Conservation (phyloP, 2,329 filamentous ascomycete genomes). For the Truncatella angustata region DNA sequence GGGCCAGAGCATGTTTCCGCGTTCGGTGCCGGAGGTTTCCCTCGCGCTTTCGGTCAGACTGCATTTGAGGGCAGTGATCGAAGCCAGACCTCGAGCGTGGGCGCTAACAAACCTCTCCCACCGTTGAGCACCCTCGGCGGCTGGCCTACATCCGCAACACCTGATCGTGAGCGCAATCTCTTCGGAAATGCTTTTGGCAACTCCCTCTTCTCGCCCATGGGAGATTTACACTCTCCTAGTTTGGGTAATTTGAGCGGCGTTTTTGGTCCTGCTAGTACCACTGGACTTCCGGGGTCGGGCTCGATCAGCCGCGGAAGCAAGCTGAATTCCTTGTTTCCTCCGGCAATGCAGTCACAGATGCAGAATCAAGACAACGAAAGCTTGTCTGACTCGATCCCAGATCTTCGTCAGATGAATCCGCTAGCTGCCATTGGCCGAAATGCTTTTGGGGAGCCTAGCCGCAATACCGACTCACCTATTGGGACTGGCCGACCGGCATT, state of each 20-base stretch:
- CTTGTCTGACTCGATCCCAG: constrained; percentile 55
- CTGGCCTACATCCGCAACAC: constrained; percentile 65
- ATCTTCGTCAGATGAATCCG: constrained; percentile 59
- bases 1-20: constrained; percentile 48
- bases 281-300: constrained; percentile 55
- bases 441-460: constrained; percentile 50
- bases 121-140: constrained; percentile 60
- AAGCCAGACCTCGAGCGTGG: constrained; percentile 88
- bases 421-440: constrained; percentile 67
- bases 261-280: constrained; percentile 62
- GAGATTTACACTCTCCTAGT: constrained; percentile 74
- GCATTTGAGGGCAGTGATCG: constrained; percentile 74
- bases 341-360: constrained; percentile 90
- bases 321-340: constrained; percentile 82
- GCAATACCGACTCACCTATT: constrained; percentile 61
- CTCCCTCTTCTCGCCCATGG: constrained; percentile 74
- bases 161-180: constrained; percentile 58
- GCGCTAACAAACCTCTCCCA: constrained; percentile 72
- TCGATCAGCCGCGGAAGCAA: constrained; percentile 77
- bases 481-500: constrained; percentile 53
- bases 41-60: constrained; percentile 45
- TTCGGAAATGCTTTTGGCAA: constrained; percentile 68
- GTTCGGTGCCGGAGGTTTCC: constrained; percentile 37
- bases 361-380: constrained; percentile 66
- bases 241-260: constrained; percentile 66